Base-by-base conservation (phyloP, 768 basidiomycete species). In the Hericium alpestre region DNA sequence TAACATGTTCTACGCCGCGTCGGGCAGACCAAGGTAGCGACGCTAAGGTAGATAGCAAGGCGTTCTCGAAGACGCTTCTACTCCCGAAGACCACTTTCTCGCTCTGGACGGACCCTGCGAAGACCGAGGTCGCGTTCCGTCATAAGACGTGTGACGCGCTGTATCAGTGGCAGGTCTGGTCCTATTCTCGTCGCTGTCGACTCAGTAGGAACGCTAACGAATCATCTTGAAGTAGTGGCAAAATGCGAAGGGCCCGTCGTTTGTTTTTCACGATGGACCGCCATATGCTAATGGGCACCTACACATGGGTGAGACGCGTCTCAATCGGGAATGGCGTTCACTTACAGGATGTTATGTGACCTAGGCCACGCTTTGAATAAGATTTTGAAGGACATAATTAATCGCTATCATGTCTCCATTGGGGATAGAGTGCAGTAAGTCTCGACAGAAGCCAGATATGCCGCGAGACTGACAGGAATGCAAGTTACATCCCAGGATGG, bases 281-380 rank as follows among this genome's bases (percentile, higher is more conserved):
- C 96, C 96, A 0, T 98, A 98, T 65, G 95, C 95, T 1, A 99
- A 99, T 66, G 96, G 96, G 0, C 81, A 90, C 67, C 73, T 99
- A 43, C 95, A 99, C 67, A 93, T 94, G 76, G 95, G 94, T 95
- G 61, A 59, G 72, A 51, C 38, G 11, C 52, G 6, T 61, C 22
- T 39, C 27, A 38, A 40, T 10, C 40, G 3, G 25, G n/a, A 23
- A 6, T 58, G n/a, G 6, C 22, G 15, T 32, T 32, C 6, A 6
- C 32, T 32, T 10, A 32, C 8, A 32, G 8, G 32, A 32, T 32
- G 32, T 10, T 32, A 32, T 32, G 32, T 32, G 9, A 20, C 16
- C 18, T 37, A 96, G 94, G 95, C 7, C 95, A 99, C 67, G 93
- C 94, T 0, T 69, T 98, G 60, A 99, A 98, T 72, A 96, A 97